Evolutionary conservation across 1,284 basidiomycete genomes (phyloP).

Genomic region (Peniophora sp.): DNA sequence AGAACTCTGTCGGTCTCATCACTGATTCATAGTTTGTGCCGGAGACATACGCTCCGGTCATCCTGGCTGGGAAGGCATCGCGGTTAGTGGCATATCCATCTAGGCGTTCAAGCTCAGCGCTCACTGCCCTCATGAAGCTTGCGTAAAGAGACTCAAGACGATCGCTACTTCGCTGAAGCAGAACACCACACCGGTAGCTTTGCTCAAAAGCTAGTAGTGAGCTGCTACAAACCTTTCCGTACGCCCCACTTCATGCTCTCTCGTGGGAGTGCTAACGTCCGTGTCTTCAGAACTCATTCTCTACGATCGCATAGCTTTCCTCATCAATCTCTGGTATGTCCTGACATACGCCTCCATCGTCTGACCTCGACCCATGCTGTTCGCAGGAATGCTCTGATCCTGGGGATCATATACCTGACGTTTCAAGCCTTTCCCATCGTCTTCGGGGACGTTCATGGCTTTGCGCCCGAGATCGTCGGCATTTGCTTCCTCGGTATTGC

Average conservation of each 20-base stretch:
- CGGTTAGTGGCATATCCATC: conserved; percentile 14
- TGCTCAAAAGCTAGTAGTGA: conserved; percentile 26
- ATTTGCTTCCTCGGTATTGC: conserved; percentile 69
- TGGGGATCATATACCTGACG: conserved; percentile 70
- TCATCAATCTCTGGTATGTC: conserved; percentile 47
- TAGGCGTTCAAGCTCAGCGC: no score
- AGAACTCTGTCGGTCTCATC: no score
- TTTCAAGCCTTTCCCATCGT: conserved; percentile 70
- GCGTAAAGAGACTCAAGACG: conserved; percentile 48
- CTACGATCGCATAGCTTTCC: conserved; percentile 68
- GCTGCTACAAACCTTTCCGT: conserved; percentile 61
- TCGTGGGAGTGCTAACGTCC: no score
- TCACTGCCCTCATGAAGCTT: no score
- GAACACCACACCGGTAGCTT: conserved; percentile 39
- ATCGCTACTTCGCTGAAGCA: conserved; percentile 46
- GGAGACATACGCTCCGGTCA: conserved; percentile 66
- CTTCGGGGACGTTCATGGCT: conserved; percentile 52
- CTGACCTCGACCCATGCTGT: neutral
- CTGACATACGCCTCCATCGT: neutral
- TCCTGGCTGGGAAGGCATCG: conserved; percentile 51
- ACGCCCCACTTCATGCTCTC: neutral
- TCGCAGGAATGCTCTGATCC: conserved; percentile 49
- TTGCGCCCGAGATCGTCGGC: conserved; percentile 53
- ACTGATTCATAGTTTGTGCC: conserved; percentile 49
- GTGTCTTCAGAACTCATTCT: conserved; percentile 48